These are phyloP conservation scores for Butyriboletus appendiculatus DNA, from an alignment of 1,284 basidiomycete species.

Conservation along the genomic window DNA sequence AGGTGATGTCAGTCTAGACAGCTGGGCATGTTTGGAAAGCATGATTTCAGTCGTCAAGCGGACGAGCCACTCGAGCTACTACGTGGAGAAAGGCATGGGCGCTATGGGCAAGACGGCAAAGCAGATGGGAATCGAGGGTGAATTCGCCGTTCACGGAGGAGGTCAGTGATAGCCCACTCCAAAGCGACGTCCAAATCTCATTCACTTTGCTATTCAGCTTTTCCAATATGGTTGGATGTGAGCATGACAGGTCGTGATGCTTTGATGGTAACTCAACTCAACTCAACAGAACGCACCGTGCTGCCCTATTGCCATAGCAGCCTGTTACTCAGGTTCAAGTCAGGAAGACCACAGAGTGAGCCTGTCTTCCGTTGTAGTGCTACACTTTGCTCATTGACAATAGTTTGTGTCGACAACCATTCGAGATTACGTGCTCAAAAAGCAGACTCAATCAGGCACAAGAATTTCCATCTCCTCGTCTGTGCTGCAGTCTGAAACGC, in stretches of 20 bases:
- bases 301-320: conserved; percentile 78
- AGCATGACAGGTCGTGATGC: conserved; percentile 8
- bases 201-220: conserved; percentile 48
- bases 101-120: conserved; percentile 76
- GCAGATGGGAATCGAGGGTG: conserved; percentile 65
- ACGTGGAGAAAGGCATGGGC: conserved; percentile 80
- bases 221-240: conserved; percentile 83
- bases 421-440: conserved; percentile 68
- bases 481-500: conserved; percentile 34
- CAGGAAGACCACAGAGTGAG: conserved; percentile 76
- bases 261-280: conserved; percentile 6
- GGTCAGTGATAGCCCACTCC: conserved; percentile 47
- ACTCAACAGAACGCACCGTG: conserved; percentile 68
- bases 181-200: conserved; percentile 2
- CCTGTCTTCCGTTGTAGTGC: conserved; percentile 28
- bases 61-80: conserved; percentile 82
- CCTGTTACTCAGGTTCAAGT: conserved; percentile 79
- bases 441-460: conserved; percentile 40
- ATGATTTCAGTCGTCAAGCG: conserved; percentile 76
- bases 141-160: conserved; percentile 68
- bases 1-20: conserved; percentile 76
- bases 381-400: conserved; percentile 8
- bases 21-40: conserved; percentile 74
- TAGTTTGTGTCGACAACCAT: conserved; percentile 67
- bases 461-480: conserved; percentile 28